phyloP scores from a whole-genome alignment of 805 yeast species.

The Cyberlindnera euphorbiiphila region DNA sequence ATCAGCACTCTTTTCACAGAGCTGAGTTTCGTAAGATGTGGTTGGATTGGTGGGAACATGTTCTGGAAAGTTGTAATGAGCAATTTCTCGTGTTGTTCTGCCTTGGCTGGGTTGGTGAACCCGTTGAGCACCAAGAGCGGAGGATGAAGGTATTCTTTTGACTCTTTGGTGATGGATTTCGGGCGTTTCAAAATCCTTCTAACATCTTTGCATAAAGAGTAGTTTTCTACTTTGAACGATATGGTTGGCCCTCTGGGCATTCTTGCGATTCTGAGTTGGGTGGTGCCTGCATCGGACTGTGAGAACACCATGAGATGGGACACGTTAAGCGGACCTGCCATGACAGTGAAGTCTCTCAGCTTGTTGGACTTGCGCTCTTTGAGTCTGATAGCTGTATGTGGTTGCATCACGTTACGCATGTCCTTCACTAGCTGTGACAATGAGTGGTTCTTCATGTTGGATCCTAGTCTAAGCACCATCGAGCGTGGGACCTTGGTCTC shows the following conservation, averaged over 20 bases:
- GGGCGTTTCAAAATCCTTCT: slow-evolving; percentile 68
- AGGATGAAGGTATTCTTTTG: slow-evolving; percentile 63
- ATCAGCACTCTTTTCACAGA: slow-evolving; percentile 81
- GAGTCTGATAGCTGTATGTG: slow-evolving; percentile 89
- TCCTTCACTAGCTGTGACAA: slow-evolving; percentile 82
- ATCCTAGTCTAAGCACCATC: slow-evolving; percentile 89
- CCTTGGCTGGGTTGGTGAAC: slow-evolving; percentile 63
- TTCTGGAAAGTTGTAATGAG: slow-evolving; percentile 89
- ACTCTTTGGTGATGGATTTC: slow-evolving; percentile 64
- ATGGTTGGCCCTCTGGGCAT: slow-evolving; percentile 95
- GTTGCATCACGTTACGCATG: slow-evolving; percentile 88
- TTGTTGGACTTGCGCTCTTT: slow-evolving; percentile 84
- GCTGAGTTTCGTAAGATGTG: slow-evolving; percentile 69
- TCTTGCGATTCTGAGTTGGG: slow-evolving; percentile 77
- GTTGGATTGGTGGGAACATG: slow-evolving; percentile 92
- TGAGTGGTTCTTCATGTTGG: slow-evolving; percentile 72
- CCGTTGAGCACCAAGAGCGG: slow-evolving; percentile 93
- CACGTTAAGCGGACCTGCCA: slow-evolving; percentile 96
- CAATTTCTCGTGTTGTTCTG: slow-evolving; percentile 71
- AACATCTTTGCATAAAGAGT: slow-evolving; percentile 81
- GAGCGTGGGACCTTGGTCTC: slow-evolving; percentile 78
- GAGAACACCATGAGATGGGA: slow-evolving; percentile 84
- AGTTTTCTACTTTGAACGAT: slow-evolving; percentile 72
- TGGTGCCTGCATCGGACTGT: slow-evolving; percentile 76
- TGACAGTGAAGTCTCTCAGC: slow-evolving; percentile 90